Evolutionary conservation across 1,139 yeast species (phyloP).

Genomic region (Pichia kudriavzevii): DNA sequence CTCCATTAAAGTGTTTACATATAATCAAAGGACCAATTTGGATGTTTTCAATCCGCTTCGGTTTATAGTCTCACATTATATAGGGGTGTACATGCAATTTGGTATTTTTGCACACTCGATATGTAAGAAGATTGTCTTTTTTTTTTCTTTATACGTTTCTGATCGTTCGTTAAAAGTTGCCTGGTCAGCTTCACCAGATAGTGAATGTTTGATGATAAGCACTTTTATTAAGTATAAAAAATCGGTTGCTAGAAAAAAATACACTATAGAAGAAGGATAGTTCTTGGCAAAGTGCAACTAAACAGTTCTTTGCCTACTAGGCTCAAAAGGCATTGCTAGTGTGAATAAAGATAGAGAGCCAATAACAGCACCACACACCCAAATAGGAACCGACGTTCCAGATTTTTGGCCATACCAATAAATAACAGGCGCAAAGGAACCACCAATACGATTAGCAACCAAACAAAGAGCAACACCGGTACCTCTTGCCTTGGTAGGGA

Average conservation of each 20-base stretch:
- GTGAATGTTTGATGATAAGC: no score
- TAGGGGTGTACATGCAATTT: no score
- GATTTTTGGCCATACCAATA: constrained; percentile 37
- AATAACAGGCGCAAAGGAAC: constrained; percentile 45
- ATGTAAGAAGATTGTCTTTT: neutral
- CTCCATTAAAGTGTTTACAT: no score
- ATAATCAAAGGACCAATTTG: no score
- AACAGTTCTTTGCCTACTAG: constrained; percentile 26
- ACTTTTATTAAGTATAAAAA: no score
- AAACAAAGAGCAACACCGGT: constrained; percentile 52
- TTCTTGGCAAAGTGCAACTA: constrained; percentile 6
- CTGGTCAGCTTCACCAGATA: no score
- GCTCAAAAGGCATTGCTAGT: constrained; percentile 43
- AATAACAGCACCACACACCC: constrained; percentile 52
- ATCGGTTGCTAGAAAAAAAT: no score
- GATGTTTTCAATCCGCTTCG: no score
- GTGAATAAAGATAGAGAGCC: constrained; percentile 39
- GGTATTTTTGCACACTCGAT: constrained; percentile 1
- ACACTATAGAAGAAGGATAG: no score
- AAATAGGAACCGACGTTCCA: constrained; percentile 42
- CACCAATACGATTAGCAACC: constrained; percentile 38
- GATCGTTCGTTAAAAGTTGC: neutral
- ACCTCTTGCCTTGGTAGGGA: constrained; percentile 48
- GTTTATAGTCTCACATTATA: no score
- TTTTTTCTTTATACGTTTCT: neutral